These are phyloP conservation scores for Limnanthes douglasii DNA, from an alignment of 345 rosid genomes.

Conservation along the genomic window DNA sequence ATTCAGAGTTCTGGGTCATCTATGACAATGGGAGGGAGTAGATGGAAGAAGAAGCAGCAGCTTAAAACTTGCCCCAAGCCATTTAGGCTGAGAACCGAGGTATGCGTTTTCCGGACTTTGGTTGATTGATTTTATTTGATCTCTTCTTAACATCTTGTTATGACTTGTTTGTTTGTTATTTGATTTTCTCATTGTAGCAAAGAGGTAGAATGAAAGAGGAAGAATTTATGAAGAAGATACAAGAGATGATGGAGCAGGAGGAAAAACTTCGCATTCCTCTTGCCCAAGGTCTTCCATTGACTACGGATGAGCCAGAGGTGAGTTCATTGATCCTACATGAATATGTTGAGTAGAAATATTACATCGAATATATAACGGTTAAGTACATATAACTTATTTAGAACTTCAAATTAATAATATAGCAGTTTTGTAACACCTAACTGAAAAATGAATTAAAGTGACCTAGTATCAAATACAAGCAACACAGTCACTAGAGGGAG, in stretches of 20 bases:
- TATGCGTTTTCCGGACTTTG: slow-evolving; percentile 8
- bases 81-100: slow-evolving; percentile 88
- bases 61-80: slow-evolving; percentile 60
- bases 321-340: no score
- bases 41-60: slow-evolving; percentile 55
- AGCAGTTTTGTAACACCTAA: no score
- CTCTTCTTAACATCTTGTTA: neutral
- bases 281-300: slow-evolving; percentile 95
- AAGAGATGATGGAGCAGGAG: slow-evolving; percentile 50
- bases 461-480: no score
- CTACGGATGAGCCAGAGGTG: slow-evolving; percentile 97
- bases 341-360: no score
- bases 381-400: no score
- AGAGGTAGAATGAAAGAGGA: slow-evolving; percentile 83
- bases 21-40: slow-evolving; percentile 47
- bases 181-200: slow-evolving; percentile 31
- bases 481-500: no score
- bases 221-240: slow-evolving; percentile 64
- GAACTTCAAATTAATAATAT: no score
- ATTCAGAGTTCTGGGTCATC: slow-evolving; percentile 64
- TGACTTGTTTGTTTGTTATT: slow-evolving; percentile 6
- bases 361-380: no score
- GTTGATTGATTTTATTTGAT: neutral
- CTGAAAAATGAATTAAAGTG: no score
- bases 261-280: slow-evolving; percentile 55